Conservation (phyloP, 1,284 basidiomycete genomes). For the Melanopsichium pennsylvanicum region DNA sequence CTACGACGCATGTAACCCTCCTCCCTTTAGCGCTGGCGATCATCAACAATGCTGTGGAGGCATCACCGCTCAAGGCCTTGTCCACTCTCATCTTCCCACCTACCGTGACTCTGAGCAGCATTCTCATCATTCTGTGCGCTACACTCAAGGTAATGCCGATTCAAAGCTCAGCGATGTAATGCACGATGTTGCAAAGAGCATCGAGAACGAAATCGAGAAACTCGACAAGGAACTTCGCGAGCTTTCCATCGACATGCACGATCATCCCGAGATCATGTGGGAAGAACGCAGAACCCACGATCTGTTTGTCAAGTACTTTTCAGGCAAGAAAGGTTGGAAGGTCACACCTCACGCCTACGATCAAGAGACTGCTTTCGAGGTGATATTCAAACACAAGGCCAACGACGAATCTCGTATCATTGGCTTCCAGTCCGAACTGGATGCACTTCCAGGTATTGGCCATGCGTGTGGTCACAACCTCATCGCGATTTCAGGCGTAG, state of each 20-base stretch:
- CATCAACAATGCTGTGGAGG: conserved; percentile 35
- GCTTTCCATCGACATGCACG: conserved; percentile 64
- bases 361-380: conserved; percentile 76
- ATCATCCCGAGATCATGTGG: conserved; percentile 63
- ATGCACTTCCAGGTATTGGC: conserved; percentile 66
- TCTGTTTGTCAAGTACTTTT: conserved; percentile 52
- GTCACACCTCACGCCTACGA: conserved; percentile 61
- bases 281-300: conserved; percentile 58
- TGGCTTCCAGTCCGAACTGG: conserved; percentile 75
- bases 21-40: conserved; percentile 13
- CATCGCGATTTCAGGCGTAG: conserved; percentile 82
- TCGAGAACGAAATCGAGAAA: conserved; percentile 46
- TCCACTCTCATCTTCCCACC: conserved; percentile 27
- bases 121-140: conserved; percentile 12
- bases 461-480: conserved; percentile 85
- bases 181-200: conserved; percentile 34
- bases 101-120: conserved; percentile 28
- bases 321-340: conserved; percentile 50
- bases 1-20: conserved; percentile 44
- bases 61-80: not conserved
- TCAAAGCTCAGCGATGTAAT: conserved; percentile 16
- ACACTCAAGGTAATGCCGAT: conserved; percentile 2
- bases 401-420: conserved; percentile 42
- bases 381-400: conserved; percentile 70
- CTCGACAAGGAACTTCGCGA: conserved; percentile 59